phyloP scores from a whole-genome alignment of 2,329 filamentous ascomycete genomes.

The Sporothrix dimorphospora region DNA sequence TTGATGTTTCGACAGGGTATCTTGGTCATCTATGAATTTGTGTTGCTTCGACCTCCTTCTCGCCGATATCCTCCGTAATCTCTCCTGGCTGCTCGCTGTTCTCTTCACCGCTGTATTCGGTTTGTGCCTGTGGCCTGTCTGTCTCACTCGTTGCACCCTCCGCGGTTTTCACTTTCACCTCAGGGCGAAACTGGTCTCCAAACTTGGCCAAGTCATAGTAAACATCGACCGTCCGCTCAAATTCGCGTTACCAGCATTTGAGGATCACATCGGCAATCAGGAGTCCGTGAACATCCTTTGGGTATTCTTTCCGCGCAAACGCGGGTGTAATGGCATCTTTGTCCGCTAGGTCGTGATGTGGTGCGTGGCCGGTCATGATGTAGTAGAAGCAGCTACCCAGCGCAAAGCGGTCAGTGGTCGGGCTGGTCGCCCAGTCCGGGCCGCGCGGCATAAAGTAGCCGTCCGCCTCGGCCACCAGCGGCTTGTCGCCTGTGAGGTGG shows the following conservation, averaged over 20 bases:
- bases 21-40: too few relatives aligned
- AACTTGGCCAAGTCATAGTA: too few relatives aligned
- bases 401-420: constrained; percentile 1
- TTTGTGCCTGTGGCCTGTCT: too few relatives aligned
- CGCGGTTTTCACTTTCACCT: too few relatives aligned
- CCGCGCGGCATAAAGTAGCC: not conserved
- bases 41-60: too few relatives aligned
- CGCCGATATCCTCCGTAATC: too few relatives aligned
- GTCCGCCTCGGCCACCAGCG: not conserved
- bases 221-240: too few relatives aligned
- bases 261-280: not conserved
- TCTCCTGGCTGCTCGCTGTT: too few relatives aligned
- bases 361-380: constrained; percentile 6
- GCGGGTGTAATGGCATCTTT: not conserved
- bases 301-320: not conserved
- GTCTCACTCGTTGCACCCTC: too few relatives aligned
- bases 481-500: not conserved
- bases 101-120: too few relatives aligned
- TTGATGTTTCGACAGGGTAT: too few relatives aligned
- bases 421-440: not conserved
- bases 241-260: constrained; percentile 1
- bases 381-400: constrained; percentile 11
- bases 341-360: not conserved
- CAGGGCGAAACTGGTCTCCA: too few relatives aligned
- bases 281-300: not conserved